phyloP scores from a whole-genome alignment of 2,329 filamentous ascomycete genomes.

The Stemphylium beticola region DNA sequence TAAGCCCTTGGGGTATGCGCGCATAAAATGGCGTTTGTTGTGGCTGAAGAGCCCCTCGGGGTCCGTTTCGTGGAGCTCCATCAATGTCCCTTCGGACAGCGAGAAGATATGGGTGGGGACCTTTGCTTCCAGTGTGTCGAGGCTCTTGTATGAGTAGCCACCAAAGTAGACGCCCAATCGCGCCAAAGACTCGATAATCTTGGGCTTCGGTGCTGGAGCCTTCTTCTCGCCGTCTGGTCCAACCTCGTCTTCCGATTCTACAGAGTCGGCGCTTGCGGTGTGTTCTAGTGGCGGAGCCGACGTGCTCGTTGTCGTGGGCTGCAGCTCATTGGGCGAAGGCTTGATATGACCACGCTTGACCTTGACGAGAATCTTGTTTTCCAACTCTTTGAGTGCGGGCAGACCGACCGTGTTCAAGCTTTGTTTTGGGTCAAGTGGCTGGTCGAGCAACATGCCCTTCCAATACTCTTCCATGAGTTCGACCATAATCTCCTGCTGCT shows the following conservation, averaged over 20 bases:
- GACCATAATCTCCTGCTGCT: conserved; percentile 92
- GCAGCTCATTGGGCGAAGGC: conserved; percentile 28
- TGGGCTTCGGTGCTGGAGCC: conserved; percentile 57
- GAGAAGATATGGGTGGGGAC: conserved; percentile 70
- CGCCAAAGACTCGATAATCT: conserved; percentile 74
- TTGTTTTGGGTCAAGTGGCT: conserved; percentile 49
- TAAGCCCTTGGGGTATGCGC: conserved; percentile 83
- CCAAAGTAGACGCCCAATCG: conserved; percentile 84
- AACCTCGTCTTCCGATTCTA: conserved; percentile 40
- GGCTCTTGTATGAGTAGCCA: conserved; percentile 78
- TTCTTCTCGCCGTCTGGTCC: conserved; percentile 53
- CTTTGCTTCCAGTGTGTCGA: conserved; percentile 64
- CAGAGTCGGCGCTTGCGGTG: conserved; percentile 29
- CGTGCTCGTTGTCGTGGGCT: conserved; percentile 40
- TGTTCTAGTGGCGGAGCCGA: conserved; percentile 32
- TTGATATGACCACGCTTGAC: conserved; percentile 55
- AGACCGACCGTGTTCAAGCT: conserved; percentile 64
- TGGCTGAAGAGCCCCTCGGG: conserved; percentile 73
- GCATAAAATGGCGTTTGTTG: conserved; percentile 82
- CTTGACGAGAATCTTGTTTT: conserved; percentile 73
- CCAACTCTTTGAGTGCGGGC: conserved; percentile 69
- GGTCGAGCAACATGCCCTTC: conserved; percentile 74
- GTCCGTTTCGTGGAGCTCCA: conserved; percentile 69
- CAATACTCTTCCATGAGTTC: conserved; percentile 92
- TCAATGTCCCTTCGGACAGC: conserved; percentile 66